Conservation (phyloP, 345 rosid species). For the Melaleuca quinquenervia region DNA sequence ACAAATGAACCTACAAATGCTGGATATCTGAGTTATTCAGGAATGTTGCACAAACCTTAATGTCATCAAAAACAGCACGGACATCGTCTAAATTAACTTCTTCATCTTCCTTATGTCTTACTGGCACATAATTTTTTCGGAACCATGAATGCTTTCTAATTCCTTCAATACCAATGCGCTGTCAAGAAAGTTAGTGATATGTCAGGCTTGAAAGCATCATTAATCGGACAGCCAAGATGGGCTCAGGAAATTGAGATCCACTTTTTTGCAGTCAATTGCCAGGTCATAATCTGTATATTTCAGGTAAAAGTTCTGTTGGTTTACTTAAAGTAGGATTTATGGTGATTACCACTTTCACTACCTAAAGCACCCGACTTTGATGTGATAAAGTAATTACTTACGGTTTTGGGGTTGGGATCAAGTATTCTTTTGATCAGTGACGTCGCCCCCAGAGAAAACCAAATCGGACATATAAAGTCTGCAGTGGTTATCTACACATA, state of each 20-base stretch:
- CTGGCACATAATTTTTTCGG: conserved; percentile 40
- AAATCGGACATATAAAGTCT: conserved; percentile 60
- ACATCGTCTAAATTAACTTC: conserved; percentile 78
- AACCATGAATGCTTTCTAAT: conserved; percentile 72
- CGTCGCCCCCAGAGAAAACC: conserved; percentile 74
- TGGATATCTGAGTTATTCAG: neutral
- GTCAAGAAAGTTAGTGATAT: conserved; percentile 6
- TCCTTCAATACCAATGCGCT: conserved; percentile 66
- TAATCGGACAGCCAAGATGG: neutral
- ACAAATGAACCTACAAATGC: neutral
- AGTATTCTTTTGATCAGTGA: conserved; percentile 65
- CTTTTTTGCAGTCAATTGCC: neutral
- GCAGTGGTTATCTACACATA: conserved; percentile 60
- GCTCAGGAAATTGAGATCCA: neutral
- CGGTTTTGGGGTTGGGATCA: conserved; percentile 70
- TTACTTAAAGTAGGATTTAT: neutral
- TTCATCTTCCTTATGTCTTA: conserved; percentile 34
- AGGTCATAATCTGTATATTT: neutral
- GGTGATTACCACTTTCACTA: neutral
- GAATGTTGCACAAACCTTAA: conserved; percentile 32
- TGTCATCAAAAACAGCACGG: conserved; percentile 72
- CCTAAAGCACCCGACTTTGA: neutral
- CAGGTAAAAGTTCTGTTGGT: neutral
- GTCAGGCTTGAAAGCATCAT: neutral
- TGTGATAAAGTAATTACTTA: conserved; percentile 25